phyloP scores from a whole-genome alignment of 2,329 filamentous ascomycete species.

The Sarocladium brachiariae region DNA sequence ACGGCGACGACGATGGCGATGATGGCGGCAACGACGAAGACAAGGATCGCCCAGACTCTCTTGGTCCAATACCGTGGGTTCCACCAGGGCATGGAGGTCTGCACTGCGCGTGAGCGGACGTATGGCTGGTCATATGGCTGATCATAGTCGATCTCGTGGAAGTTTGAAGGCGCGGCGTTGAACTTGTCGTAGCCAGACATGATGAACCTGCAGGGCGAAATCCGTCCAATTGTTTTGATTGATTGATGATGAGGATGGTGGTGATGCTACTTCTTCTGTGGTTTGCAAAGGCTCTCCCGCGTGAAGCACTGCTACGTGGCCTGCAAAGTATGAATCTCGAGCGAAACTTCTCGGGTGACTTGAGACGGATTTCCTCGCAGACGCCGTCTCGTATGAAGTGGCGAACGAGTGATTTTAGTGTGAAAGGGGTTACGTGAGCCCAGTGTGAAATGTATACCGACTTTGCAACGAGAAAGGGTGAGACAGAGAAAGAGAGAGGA shows the following conservation, averaged over 20 bases:
- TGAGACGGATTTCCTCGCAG: neutral
- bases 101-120: conserved; percentile 10
- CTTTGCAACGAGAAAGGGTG: too few species aligned
- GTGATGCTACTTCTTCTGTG: too few species aligned
- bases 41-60: conserved; percentile 40
- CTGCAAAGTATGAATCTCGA: neutral
- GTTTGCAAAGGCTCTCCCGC: too few species aligned
- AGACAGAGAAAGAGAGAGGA: too few species aligned
- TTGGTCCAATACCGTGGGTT: conserved; percentile 47
- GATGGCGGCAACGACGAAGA: conserved; percentile 27
- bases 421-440: too few species aligned
- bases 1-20: conserved; percentile 43
- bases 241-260: neutral
- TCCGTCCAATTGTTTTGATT: neutral
- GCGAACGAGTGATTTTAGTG: neutral
- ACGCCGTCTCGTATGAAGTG: too few species aligned
- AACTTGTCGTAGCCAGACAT: conserved; percentile 3
- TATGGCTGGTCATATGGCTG: conserved; percentile 5
- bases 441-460: too few species aligned
- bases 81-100: conserved; percentile 30
- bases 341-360: neutral
- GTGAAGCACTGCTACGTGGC: too few species aligned
- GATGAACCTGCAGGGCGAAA: neutral
- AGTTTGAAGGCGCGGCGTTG: neutral
- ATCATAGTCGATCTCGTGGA: conserved; percentile 4